Percentiles rank a stretch among this genome's conserved stretches.
Evolutionary conservation across 495 filamentous ascomycete genomes (phyloP).

Genomic region (Rostrohypoxylon terebratum): DNA sequence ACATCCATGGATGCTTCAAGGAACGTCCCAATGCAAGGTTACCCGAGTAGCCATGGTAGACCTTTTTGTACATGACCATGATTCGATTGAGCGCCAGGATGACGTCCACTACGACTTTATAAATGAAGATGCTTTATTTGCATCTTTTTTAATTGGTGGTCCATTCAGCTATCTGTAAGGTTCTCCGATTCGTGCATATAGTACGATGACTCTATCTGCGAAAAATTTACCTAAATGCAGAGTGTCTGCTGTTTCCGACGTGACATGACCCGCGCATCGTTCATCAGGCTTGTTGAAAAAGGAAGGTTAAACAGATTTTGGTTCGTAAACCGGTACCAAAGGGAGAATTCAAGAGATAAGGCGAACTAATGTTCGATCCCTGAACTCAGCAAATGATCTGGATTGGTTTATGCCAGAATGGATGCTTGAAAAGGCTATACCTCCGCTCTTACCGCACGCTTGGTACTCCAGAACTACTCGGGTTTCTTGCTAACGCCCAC

Average conservation of each 20-base stretch:
- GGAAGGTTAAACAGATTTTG: not conserved
- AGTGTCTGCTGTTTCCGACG: not conserved
- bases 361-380: conserved; percentile 3
- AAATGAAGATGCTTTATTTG: conserved; percentile 3
- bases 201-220: not conserved
- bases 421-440: not conserved
- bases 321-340: not conserved
- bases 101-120: not conserved
- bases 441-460: not conserved
- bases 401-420: not conserved
- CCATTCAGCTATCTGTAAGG: not conserved
- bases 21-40: not conserved
- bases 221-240: not conserved
- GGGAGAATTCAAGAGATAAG: not conserved
- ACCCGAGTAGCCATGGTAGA: not conserved
- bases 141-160: not conserved
- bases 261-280: conserved; percentile 3
- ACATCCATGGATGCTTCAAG: conserved; percentile 2
- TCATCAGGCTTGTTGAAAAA: not conserved
- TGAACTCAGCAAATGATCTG: not conserved
- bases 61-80: not conserved
- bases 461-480: not conserved
- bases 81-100: conserved; percentile 7
- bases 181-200: conserved; percentile 10
- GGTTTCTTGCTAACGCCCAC: not conserved